A percentile compares a stretch with the other conserved stretches of the same genome.
Conservation (phyloP, 805 yeast species). For the Pichia exigua region DNA sequence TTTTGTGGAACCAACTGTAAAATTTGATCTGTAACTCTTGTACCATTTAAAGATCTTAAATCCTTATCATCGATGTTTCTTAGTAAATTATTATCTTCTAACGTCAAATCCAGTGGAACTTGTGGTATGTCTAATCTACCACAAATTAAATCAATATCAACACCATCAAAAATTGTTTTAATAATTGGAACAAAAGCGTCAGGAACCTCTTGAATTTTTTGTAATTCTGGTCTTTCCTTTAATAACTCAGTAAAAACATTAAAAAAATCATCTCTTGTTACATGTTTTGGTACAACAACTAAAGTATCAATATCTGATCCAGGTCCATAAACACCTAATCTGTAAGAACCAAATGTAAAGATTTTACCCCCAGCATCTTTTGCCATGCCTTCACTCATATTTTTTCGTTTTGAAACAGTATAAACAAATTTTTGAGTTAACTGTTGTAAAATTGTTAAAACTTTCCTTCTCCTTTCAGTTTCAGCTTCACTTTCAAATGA, state of each 20-base stretch:
- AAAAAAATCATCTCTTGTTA: constrained; percentile 83
- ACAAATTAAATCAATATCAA: constrained; percentile 86
- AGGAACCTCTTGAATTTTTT: constrained; percentile 88
- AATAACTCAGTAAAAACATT: constrained; percentile 66
- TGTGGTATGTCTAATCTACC: constrained; percentile 79
- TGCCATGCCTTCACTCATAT: constrained; percentile 98
- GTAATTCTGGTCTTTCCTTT: constrained; percentile 69
- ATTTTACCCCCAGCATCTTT: constrained; percentile 95
- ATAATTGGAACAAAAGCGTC: constrained; percentile 98
- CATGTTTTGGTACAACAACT: constrained; percentile 96
- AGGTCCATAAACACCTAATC: constrained; percentile 95
- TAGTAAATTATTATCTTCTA: constrained; percentile 78
- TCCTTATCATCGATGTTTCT: constrained; percentile 89
- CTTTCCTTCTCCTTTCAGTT: constrained; percentile 72
- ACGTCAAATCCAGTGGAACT: constrained; percentile 64
- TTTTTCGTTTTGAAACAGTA: constrained; percentile 67
- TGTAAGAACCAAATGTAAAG: constrained; percentile 91
- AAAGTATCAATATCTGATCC: constrained; percentile 96
- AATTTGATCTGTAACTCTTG: constrained; percentile 95
- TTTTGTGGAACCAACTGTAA: constrained; percentile 85
- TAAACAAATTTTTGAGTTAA: constrained; percentile 77
- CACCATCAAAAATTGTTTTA: constrained; percentile 79
- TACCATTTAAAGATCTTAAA: constrained; percentile 85
- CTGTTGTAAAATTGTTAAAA: constrained; percentile 61
- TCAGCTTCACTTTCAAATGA: constrained; percentile 87